Evolutionary conservation across 306 rosid genomes (phyloP).

Genomic region (Sechiopsis laciniata): DNA sequence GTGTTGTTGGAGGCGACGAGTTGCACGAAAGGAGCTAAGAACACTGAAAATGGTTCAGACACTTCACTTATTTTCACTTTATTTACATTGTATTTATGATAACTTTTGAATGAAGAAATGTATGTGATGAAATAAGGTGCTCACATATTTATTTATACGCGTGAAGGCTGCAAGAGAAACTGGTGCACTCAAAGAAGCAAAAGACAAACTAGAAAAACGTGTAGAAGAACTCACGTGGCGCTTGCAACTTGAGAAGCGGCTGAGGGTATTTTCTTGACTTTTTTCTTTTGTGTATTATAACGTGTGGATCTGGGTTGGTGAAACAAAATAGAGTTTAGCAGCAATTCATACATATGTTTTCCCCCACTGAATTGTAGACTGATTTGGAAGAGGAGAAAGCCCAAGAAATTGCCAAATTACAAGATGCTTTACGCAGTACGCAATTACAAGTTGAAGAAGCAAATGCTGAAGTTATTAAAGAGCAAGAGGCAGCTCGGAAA

Average conservation of each 20-base stretch:
- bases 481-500: conserved; percentile 73
- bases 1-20: conserved; percentile 92
- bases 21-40: conserved; percentile 93
- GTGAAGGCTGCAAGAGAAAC: conserved; percentile 97
- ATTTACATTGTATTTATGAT: conserved; percentile 27
- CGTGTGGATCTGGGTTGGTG: conserved; percentile 25
- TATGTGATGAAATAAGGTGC: conserved; percentile 17
- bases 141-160: conserved; percentile 28
- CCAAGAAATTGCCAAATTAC: conserved; percentile 73
- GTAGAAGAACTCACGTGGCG: conserved; percentile 99
- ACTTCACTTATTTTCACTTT: neutral
- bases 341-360: conserved; percentile 14
- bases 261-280: conserved; percentile 56
- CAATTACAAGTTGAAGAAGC: conserved; percentile 91
- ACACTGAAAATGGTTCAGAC: conserved; percentile 77
- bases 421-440: conserved; percentile 66
- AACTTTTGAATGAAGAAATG: conserved; percentile 14
- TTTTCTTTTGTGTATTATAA: conserved; percentile 4
- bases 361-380: conserved; percentile 47
- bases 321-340: conserved; percentile 1
- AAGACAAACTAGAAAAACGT: conserved; percentile 97
- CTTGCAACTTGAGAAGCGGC: conserved; percentile 92
- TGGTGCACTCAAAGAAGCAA: conserved; percentile 97
- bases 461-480: conserved; percentile 70
- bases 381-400: conserved; percentile 96